A percentile compares a stretch with the other conserved stretches of the same genome.
Evolutionary conservation across 108 stramenopile species (phyloP).

Genomic region (Cyclotella atomus): DNA sequence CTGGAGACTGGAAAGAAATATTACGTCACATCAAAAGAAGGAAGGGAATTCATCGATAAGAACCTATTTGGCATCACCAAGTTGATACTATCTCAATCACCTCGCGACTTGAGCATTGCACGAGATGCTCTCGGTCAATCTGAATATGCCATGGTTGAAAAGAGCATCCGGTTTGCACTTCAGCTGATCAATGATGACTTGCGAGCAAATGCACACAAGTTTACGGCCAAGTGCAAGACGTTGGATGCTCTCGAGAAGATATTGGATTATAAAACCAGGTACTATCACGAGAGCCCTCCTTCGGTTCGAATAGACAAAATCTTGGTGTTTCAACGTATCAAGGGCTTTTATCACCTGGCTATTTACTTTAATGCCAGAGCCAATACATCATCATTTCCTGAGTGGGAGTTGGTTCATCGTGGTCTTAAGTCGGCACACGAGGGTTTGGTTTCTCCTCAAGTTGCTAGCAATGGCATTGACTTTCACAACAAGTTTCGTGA

Average conservation of each 20-base stretch:
- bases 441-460: neutral
- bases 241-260: neutral
- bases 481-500: neutral
- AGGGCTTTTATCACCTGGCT: conserved; percentile 5
- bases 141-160: conserved; percentile 2
- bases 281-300: neutral
- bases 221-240: neutral
- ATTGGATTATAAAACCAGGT: neutral
- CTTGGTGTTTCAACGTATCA: neutral
- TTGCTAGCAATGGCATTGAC: neutral
- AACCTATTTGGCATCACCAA: neutral
- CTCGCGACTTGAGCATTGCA: neutral
- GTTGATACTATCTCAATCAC: neutral
- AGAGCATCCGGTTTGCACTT: conserved; percentile 1
- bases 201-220: neutral
- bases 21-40: neutral
- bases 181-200: neutral
- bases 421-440: neutral
- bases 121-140: neutral
- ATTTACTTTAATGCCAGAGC: neutral
- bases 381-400: neutral
- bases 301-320: neutral
- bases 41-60: neutral
- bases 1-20: neutral
- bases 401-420: neutral